A percentile compares a stretch with the other conserved stretches of the same genome.
These are phyloP conservation scores for Sanghuangporus sanghuang DNA, from an alignment of 1,284 basidiomycete species.

Conservation along the genomic window DNA sequence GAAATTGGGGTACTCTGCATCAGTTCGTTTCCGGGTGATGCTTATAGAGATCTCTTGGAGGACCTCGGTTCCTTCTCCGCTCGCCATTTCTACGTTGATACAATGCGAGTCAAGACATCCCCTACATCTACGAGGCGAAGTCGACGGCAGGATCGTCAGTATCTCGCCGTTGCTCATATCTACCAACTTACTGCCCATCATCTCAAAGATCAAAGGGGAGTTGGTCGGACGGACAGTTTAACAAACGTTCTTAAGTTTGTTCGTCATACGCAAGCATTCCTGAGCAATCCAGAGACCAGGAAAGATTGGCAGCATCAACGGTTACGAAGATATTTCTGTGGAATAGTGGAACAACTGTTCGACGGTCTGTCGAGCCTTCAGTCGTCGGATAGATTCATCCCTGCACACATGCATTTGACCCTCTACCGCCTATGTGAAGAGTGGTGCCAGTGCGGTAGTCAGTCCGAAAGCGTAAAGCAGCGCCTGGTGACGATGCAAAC, in stretches of 20 bases:
- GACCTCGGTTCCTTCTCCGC: constrained; percentile 77
- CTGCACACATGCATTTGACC: constrained; percentile 70
- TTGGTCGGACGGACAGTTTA: constrained; percentile 68
- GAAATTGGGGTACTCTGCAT: constrained; percentile 86
- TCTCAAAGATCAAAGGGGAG: constrained; percentile 66
- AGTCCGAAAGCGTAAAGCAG: constrained; percentile 71
- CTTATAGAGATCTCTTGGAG: constrained; percentile 80
- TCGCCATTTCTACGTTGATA: constrained; percentile 78
- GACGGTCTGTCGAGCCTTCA: constrained; percentile 70
- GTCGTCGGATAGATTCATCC: constrained; percentile 74
- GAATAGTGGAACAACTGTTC: constrained; percentile 82
- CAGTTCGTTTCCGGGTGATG: constrained; percentile 75
- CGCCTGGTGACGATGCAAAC: constrained; percentile 74
- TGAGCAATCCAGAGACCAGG: constrained; percentile 67
- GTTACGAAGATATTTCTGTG: constrained; percentile 86
- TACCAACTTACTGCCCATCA: constrained; percentile 82
- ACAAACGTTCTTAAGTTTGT: constrained; percentile 84
- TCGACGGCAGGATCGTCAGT: constrained; percentile 75
- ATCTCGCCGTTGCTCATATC: constrained; percentile 87
- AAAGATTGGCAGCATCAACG: constrained; percentile 80
- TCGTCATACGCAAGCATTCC: constrained; percentile 74
- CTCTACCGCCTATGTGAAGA: constrained; percentile 88
- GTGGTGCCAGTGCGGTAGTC: constrained; percentile 86
- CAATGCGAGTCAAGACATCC: constrained; percentile 45
- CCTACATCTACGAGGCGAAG: constrained; percentile 45